Evolutionary conservation across 2,329 filamentous ascomycete species (phyloP).

Genomic region (Ophiostoma triangulosporum): DNA sequence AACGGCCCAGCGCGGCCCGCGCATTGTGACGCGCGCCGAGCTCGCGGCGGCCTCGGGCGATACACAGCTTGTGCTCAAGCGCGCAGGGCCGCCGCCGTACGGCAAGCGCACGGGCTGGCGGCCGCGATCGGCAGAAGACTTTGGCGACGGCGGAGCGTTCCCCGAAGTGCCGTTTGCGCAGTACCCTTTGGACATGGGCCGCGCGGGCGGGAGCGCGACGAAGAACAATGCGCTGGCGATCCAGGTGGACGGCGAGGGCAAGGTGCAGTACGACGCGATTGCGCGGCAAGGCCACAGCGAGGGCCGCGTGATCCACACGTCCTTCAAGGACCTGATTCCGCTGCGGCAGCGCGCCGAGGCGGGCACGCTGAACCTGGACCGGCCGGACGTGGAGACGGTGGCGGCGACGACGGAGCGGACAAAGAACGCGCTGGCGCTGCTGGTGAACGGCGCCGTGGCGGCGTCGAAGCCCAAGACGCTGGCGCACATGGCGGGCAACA

Average conservation of each 20-base stretch:
- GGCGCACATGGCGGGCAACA: constrained; percentile 49
- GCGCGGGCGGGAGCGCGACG: constrained; percentile 47
- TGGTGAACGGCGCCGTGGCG: constrained; percentile 75
- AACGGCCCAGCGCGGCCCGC: constrained; percentile 63
- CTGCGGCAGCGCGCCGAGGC: constrained; percentile 84
- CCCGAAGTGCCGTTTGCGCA: constrained; percentile 57
- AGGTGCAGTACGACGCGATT: constrained; percentile 93
- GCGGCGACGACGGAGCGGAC: constrained; percentile 76
- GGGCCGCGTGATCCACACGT: constrained; percentile 76
- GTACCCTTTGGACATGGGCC: constrained; percentile 91
- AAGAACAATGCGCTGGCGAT: constrained; percentile 82
- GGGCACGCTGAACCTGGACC: constrained; percentile 75
- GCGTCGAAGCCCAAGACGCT: constrained; percentile 95
- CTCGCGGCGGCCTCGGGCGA: constrained; percentile 46
- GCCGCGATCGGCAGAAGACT: constrained; percentile 78
- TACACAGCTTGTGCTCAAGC: constrained; percentile 69
- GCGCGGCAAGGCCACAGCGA: constrained; percentile 78
- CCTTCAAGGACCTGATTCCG: constrained; percentile 93
- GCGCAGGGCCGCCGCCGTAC: constrained; percentile 57
- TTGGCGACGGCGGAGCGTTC: constrained; percentile 71
- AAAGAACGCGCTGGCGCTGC: constrained; percentile 65
- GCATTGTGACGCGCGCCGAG: constrained; percentile 50
- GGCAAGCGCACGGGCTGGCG: constrained; percentile 82
- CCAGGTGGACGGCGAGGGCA: constrained; percentile 80
- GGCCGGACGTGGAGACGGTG: constrained; percentile 76